Percentiles rank a stretch among this genome's conserved stretches.
These are phyloP conservation scores for Aspergillus proliferans DNA, from an alignment of 2,329 filamentous ascomycete species.

Conservation along the genomic window DNA sequence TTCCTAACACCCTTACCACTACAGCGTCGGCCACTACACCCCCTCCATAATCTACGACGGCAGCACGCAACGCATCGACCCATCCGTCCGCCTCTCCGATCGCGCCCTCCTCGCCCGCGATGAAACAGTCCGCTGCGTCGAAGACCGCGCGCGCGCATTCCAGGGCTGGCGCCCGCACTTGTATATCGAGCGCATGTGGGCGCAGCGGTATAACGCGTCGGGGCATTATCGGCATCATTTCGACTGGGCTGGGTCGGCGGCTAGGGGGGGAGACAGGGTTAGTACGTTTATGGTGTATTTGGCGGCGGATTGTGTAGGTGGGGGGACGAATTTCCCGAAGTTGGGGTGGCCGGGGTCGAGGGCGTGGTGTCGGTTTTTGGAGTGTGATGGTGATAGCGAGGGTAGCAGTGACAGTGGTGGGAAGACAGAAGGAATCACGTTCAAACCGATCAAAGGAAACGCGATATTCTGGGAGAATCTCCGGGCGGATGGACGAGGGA, in stretches of 20 bases:
- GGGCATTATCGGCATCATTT: conserved; percentile 57
- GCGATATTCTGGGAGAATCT: conserved; percentile 61
- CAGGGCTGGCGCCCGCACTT: conserved; percentile 56
- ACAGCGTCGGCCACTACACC: conserved; percentile 43
- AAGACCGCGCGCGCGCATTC: conserved; percentile 51
- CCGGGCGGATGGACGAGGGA: conserved; percentile 49
- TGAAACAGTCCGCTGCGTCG: conserved; percentile 51
- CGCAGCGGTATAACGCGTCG: conserved; percentile 52
- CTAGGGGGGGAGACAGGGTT: conserved; percentile 38
- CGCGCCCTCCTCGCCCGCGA: conserved; percentile 43
- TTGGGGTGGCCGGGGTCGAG: conserved; percentile 38
- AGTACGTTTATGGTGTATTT: conserved; percentile 60
- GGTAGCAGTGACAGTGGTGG: too few species aligned
- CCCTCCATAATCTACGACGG: conserved; percentile 51
- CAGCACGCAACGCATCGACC: conserved; percentile 42
- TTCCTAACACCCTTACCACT: neutral
- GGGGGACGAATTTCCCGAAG: conserved; percentile 56
- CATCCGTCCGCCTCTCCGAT: conserved; percentile 48
- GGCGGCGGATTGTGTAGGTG: conserved; percentile 47
- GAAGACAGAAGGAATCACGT: conserved; percentile 44
- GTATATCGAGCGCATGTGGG: conserved; percentile 56
- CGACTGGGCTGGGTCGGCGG: conserved; percentile 48
- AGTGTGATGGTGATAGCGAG: conserved; percentile 39
- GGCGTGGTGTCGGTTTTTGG: conserved; percentile 54
- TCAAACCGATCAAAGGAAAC: conserved; percentile 53